Evolutionary conservation across 176 grass and related monocot genomes (phyloP).

Genomic region (Oryza glaberrima): DNA sequence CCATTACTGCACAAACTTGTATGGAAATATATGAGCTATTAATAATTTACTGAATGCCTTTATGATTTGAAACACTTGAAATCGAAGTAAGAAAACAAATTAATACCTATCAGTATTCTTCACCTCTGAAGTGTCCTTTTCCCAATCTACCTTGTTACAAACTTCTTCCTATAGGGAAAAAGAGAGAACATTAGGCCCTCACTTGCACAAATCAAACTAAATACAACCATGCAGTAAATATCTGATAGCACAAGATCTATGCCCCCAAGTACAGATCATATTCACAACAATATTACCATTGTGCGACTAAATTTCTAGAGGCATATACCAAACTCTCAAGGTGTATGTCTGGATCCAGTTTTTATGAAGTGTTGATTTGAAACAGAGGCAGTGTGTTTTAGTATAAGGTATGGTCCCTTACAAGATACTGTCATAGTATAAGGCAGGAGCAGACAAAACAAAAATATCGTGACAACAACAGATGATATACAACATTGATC

Average conservation of each 20-base stretch:
- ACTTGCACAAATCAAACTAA: slow-evolving; percentile 4
- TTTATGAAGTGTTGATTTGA: not conserved
- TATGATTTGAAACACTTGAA: slow-evolving; percentile 37
- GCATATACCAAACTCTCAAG: not conserved
- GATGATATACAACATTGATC: slow-evolving; percentile 32
- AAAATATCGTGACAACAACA: slow-evolving; percentile 38
- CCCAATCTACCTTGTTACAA: not conserved
- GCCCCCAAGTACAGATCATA: not conserved
- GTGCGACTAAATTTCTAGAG: not conserved
- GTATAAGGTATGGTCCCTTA: slow-evolving; percentile 30
- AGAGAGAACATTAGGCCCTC: slow-evolving; percentile 9
- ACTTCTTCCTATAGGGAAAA: slow-evolving; percentile 37
- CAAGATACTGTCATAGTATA: slow-evolving; percentile 29
- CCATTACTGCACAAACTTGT: not conserved
- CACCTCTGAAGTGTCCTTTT: slow-evolving; percentile 25
- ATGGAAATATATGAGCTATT: slow-evolving; percentile 11
- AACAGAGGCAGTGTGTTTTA: slow-evolving; percentile 9
- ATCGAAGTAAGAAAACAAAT: slow-evolving; percentile 32
- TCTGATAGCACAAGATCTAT: slow-evolving; percentile 21
- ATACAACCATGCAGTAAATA: not conserved
- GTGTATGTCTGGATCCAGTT: not conserved
- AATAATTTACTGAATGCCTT: not conserved
- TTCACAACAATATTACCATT: slow-evolving; percentile 13
- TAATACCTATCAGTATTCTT: slow-evolving; percentile 51
- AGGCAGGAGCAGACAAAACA: slow-evolving; percentile 28